These are phyloP conservation scores for Alternaria atra DNA, from an alignment of 2,329 filamentous ascomycete species.

Conservation along the genomic window DNA sequence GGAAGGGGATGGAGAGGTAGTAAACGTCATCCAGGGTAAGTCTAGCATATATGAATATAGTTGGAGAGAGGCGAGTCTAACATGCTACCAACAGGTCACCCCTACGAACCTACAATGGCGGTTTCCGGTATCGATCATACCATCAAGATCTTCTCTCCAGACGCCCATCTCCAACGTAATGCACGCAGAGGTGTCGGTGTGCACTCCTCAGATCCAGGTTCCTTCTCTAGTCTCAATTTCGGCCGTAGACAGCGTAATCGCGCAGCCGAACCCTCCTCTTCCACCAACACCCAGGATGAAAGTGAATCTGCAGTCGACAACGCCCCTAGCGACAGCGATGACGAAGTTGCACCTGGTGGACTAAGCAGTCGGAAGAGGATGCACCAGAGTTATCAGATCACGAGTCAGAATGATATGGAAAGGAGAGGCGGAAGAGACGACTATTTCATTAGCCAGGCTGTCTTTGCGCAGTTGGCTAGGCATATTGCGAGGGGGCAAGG, in stretches of 20 bases:
- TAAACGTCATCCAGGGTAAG: conserved; percentile 72
- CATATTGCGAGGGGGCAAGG: conserved; percentile 40
- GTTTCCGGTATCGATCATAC: conserved; percentile 74
- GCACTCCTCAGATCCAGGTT: conserved; percentile 55
- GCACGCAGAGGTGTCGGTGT: conserved; percentile 68
- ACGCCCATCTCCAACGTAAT: conserved; percentile 64
- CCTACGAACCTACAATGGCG: conserved; percentile 72
- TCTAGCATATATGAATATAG: neutral
- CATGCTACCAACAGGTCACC: conserved; percentile 59
- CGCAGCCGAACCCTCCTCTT: neutral
- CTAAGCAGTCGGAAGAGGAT: conserved; percentile 67
- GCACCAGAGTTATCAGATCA: conserved; percentile 69
- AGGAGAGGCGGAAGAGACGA: conserved; percentile 67
- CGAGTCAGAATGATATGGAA: conserved; percentile 68
- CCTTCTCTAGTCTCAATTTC: conserved; percentile 53
- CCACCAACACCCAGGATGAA: neutral
- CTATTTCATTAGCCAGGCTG: conserved; percentile 61
- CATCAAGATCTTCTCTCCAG: conserved; percentile 73
- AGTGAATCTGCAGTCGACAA: conserved; percentile 15
- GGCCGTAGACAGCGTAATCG: conserved; percentile 31
- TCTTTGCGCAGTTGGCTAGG: conserved; percentile 50
- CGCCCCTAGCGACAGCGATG: conserved; percentile 42
- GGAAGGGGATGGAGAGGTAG: conserved; percentile 73
- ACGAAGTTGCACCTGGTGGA: conserved; percentile 54
- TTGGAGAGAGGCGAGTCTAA: conserved; percentile 15